Evolutionary conservation across 1,139 yeast genomes (phyloP).

Genomic region (Geotrichum fermentans): DNA sequence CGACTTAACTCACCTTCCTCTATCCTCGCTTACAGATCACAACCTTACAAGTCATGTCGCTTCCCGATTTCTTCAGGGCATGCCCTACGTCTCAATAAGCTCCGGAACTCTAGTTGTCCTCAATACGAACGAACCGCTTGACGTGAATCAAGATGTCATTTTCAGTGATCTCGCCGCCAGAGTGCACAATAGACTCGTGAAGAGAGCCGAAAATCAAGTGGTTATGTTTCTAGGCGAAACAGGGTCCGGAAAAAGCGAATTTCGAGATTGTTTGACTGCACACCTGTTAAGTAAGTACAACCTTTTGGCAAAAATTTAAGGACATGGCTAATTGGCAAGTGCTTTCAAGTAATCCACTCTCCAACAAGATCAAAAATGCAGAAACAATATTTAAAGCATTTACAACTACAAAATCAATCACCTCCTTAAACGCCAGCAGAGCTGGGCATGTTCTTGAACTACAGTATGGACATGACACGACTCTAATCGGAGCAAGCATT

Average conservation of each 20-base stretch:
- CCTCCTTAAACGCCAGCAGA: constrained; percentile 36
- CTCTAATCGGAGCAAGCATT: constrained; percentile 40
- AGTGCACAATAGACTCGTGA: constrained; percentile 37
- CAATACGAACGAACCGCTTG: constrained; percentile 39
- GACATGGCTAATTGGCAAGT: constrained; percentile 23
- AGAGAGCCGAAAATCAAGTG: constrained; percentile 40
- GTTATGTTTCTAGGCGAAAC: constrained; percentile 41
- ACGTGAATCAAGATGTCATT: constrained; percentile 39
- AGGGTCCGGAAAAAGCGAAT: constrained; percentile 43
- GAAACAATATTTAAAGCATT: constrained; percentile 39
- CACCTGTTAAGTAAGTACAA: constrained; percentile 33
- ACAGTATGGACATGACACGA: constrained; percentile 39
- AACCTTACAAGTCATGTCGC: constrained; percentile 43
- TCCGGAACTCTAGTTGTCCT: constrained; percentile 40
- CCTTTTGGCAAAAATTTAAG: not conserved
- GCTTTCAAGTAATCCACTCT: constrained; percentile 38
- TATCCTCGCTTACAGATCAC: constrained; percentile 38
- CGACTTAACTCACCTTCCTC: constrained; percentile 39
- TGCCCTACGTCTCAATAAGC: constrained; percentile 40
- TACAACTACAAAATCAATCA: constrained; percentile 40
- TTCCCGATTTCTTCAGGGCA: constrained; percentile 42
- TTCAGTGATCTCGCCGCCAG: constrained; percentile 40
- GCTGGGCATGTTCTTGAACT: constrained; percentile 41
- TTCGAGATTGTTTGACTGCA: constrained; percentile 34
- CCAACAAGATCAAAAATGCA: constrained; percentile 36